Evolutionary conservation across 306 rosid genomes (phyloP), one percentile per base, ranked within the genome.

Genomic region (Adenanthera pavonina): DNA sequence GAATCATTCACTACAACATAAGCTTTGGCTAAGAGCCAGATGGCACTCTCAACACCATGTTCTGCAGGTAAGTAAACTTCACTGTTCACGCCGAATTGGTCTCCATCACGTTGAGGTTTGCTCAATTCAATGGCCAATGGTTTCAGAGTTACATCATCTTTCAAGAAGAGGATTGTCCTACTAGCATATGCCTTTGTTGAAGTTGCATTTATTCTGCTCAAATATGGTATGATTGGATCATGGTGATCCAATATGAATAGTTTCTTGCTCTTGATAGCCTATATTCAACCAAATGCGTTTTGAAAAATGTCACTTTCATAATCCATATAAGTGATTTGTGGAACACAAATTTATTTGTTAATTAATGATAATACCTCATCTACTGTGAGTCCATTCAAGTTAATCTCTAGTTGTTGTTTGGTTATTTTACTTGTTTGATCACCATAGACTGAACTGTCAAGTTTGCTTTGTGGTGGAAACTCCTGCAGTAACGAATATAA

Each of bases 391-490:
- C 92, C 94, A 43, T 72, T 86, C 59, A 92, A 71, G 85, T 79
- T 83, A 17, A 44, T 61, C 59, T 76, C 49, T 2, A 90, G 54
- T 7, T 87, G 83, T 41, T 87, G 4, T 59, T 25, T 59, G 8
- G 66, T 59, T 59, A 59, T 59, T 59, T 25, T 59, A 59, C 66
- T 59, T 10, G 85, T 82, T 67, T 91, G 90, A 76, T 91, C 86
- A 61, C 94, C 94, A 70, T 84, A 92, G 47, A 80, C 36, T 16
- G 77, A 15, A 2, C 13, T 74, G 49, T 92, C 90, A 51, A 92
- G 83, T 61, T 89, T 89, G 88, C 97, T 92, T 54, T 33, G 52
- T 57, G 97, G 97, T 10, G 97, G 97, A 60, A 92, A 92, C 69
- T 74, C 87, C 97, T 92, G 82, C 41, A 84, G 25, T 20, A 25